Conservation (phyloP, 2,329 filamentous ascomycete genomes). For the Drechslerella coelobrocha region DNA sequence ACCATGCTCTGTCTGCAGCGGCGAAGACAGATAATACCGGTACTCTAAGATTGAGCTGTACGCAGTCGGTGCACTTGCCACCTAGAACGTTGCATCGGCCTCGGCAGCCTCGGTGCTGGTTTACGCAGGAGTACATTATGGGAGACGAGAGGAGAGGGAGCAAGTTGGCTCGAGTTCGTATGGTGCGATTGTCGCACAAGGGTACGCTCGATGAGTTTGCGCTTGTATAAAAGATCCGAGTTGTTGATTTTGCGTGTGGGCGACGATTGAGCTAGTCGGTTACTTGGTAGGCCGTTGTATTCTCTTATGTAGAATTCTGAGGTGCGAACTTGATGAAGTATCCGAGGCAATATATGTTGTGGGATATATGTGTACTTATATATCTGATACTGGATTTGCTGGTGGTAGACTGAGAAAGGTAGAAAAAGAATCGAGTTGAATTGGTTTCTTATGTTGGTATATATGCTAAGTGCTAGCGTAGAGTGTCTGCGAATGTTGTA, state of each 20-base stretch:
- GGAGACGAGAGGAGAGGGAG: neutral
- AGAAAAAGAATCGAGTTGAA: constrained; percentile 15
- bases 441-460: constrained; percentile 36
- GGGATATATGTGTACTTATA: neutral
- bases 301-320: no score
- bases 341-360: neutral
- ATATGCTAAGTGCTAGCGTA: neutral
- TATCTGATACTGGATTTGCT: neutral
- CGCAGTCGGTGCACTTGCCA: constrained; percentile 26
- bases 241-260: constrained; percentile 23
- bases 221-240: neutral
- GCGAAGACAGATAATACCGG: constrained; percentile 27
- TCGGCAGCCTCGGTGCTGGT: constrained; percentile 44
- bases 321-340: no score
- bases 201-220: neutral
- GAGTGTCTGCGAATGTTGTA: neutral
- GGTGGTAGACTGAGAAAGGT: neutral
- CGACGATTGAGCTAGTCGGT: neutral
- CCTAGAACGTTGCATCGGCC: constrained; percentile 42
- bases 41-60: constrained; percentile 32
- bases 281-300: no score
- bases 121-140: constrained; percentile 47
- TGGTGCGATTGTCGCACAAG: neutral
- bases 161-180: neutral
- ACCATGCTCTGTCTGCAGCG: constrained; percentile 9